These are phyloP conservation scores for Mycena citricolor DNA, from an alignment of 1,284 basidiomycete species.

Conservation along the genomic window DNA sequence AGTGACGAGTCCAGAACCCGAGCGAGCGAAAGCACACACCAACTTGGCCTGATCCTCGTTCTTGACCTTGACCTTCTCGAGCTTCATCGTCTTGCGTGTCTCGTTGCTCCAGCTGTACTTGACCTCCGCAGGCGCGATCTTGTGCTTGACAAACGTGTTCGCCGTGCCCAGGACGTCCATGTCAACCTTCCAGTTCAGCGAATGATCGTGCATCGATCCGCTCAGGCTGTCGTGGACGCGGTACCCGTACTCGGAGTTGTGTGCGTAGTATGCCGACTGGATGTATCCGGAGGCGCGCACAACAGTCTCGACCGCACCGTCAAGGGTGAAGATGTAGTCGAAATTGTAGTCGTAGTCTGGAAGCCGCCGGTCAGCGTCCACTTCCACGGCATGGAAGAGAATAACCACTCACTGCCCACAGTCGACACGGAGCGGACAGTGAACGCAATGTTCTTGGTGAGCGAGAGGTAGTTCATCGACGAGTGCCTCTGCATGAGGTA, in stretches of 20 bases:
- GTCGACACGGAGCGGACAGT: slow-evolving; percentile 25
- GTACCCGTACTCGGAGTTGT: slow-evolving; percentile 23
- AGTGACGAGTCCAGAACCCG: background rate
- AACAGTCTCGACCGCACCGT: slow-evolving; percentile 23
- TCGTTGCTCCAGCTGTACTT: slow-evolving; percentile 24
- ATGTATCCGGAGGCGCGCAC: slow-evolving; percentile 26
- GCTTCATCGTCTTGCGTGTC: slow-evolving; percentile 24
- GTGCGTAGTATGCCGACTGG: slow-evolving; percentile 22
- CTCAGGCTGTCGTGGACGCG: slow-evolving; percentile 24
- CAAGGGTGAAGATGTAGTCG: slow-evolving; percentile 23
- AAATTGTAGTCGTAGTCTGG: slow-evolving; percentile 23
- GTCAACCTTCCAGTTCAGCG: slow-evolving; percentile 25
- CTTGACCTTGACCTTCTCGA: slow-evolving; percentile 20
- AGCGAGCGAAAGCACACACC: slow-evolving; percentile 1
- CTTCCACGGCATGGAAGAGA: background rate
- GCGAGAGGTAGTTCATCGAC: slow-evolving; percentile 18
- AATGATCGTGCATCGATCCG: slow-evolving; percentile 25
- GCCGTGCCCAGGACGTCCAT: slow-evolving; percentile 25
- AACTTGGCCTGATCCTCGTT: slow-evolving; percentile 23
- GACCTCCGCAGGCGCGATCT: slow-evolving; percentile 16
- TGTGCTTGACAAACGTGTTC: slow-evolving; percentile 25
- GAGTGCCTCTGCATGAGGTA: slow-evolving; percentile 26
- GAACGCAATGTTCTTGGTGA: slow-evolving; percentile 25
- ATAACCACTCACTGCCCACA: slow-evolving; percentile 20
- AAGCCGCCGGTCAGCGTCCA: background rate